These are phyloP conservation scores for Elaeis guineensis DNA, from an alignment of 176 grass and related monocot species.

Conservation along the genomic window DNA sequence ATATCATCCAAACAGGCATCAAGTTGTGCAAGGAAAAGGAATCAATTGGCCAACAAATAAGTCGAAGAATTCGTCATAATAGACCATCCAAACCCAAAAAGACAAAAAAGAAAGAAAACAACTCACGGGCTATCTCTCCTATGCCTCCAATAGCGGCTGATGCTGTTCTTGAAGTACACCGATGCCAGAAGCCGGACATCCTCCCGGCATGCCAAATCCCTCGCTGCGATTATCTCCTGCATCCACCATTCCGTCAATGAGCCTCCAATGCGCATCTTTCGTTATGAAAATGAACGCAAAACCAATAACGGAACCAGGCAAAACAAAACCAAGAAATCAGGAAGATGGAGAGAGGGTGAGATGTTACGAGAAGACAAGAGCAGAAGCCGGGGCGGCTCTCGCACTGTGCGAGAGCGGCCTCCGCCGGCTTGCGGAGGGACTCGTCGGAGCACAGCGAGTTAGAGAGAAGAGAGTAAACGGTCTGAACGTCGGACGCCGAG, in stretches of 20 bases:
- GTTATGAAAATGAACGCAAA: background rate
- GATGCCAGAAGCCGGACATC: slow-evolving; percentile 85
- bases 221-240: slow-evolving; percentile 87
- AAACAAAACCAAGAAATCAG: background rate
- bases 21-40: no score
- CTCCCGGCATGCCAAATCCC: slow-evolving; percentile 64
- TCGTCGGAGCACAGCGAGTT: slow-evolving; percentile 86
- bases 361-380: slow-evolving; percentile 85
- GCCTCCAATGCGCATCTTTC: no score
- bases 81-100: no score
- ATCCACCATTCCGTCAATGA: slow-evolving; percentile 6
- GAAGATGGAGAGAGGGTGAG: background rate
- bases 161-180: slow-evolving; percentile 97
- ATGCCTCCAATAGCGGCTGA: slow-evolving; percentile 84
- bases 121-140: slow-evolving; percentile 74
- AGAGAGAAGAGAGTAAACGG: slow-evolving; percentile 73
- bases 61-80: no score
- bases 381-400: slow-evolving; percentile 83
- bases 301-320: background rate
- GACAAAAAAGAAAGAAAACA: background rate
- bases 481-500: slow-evolving; percentile 69
- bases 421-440: slow-evolving; percentile 56
- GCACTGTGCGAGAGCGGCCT: slow-evolving; percentile 71
- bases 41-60: no score
- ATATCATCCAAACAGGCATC: no score